Percentiles rank a stretch among this genome's conserved stretches.
Conservation (phyloP, 75 land plant genomes). For the Cupressus sempervirens region DNA sequence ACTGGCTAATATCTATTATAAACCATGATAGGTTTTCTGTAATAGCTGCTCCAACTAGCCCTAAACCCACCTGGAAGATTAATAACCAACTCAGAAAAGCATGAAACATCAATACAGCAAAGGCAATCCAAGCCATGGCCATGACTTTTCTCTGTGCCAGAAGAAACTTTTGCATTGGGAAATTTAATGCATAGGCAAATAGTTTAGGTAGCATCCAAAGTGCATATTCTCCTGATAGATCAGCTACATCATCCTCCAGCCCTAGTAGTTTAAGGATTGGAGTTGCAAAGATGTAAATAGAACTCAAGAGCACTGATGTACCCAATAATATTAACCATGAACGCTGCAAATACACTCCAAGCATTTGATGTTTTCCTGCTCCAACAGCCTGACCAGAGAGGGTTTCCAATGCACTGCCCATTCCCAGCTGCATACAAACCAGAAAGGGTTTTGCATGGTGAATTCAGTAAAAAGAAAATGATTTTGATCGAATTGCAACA, state of each 20-base stretch:
- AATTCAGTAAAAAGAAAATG: too few species aligned
- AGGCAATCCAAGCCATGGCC: constrained; percentile 27
- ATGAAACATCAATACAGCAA: constrained; percentile 18
- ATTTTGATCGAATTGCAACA: too few species aligned
- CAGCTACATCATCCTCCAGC: constrained; percentile 44
- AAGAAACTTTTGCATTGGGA: constrained; percentile 52
- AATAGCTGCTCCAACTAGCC: constrained; percentile 30
- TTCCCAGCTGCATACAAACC: constrained; percentile 49
- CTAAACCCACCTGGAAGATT: constrained; percentile 20
- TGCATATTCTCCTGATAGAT: constrained; percentile 18
- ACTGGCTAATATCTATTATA: constrained; percentile 9
- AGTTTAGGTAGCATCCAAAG: constrained; percentile 24
- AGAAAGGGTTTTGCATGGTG: too few species aligned
- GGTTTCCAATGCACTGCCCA: constrained; percentile 89
- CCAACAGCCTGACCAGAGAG: constrained; percentile 87
- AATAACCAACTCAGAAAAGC: constrained; percentile 28
- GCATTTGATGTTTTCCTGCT: constrained; percentile 57
- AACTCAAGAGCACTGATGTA: constrained; percentile 24
- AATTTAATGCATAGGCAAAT: constrained; percentile 26
- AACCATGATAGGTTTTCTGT: constrained; percentile 22
- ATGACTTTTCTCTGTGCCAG: constrained; percentile 43
- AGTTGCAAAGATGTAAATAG: constrained; percentile 48
- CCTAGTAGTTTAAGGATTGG: constrained; percentile 50
- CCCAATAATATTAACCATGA: constrained; percentile 49
- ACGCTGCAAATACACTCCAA: constrained; percentile 74